A percentile compares a stretch with the other conserved stretches of the same genome.
Conservation (phyloP, 2,329 filamentous ascomycete species). For the Didymella exigua region DNA sequence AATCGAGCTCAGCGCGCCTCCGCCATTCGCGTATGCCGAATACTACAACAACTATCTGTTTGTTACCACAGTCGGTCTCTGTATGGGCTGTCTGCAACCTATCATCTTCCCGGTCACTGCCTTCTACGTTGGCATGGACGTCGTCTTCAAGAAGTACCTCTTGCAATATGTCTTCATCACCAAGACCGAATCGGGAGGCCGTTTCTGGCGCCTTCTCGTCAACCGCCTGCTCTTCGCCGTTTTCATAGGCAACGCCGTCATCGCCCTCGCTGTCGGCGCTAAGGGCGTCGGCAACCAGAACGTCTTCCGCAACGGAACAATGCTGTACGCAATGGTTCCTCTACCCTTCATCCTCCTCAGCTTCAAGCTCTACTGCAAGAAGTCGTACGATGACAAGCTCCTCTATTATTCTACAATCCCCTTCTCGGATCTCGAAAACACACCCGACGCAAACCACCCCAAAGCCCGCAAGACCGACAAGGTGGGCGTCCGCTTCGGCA, state of each 20-base stretch:
- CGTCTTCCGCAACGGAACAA: conserved; percentile 45
- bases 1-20: conserved; percentile 91
- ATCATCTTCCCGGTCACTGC: conserved; percentile 84
- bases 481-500: conserved; percentile 78
- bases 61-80: conserved; percentile 85
- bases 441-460: conserved; percentile 46
- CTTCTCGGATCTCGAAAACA: conserved; percentile 57
- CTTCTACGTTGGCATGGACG: conserved; percentile 85
- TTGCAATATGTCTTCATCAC: conserved; percentile 86
- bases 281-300: conserved; percentile 60
- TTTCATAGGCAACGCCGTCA: conserved; percentile 76
- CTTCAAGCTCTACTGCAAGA: conserved; percentile 85
- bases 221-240: conserved; percentile 88
- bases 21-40: conserved; percentile 88
- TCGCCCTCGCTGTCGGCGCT: conserved; percentile 77
- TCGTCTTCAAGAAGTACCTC: conserved; percentile 91
- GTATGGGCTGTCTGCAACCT: conserved; percentile 83
- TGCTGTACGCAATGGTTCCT: conserved; percentile 73
- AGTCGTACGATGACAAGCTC: conserved; percentile 76
- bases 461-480: conserved; percentile 59
- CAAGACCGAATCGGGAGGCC: conserved; percentile 92
- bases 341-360: conserved; percentile 76
- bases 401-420: conserved; percentile 74
- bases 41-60: conserved; percentile 99
- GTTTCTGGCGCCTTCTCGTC: conserved; percentile 88